Base-by-base conservation (phyloP, 345 rosid genomes). In the Turritis glabra region DNA sequence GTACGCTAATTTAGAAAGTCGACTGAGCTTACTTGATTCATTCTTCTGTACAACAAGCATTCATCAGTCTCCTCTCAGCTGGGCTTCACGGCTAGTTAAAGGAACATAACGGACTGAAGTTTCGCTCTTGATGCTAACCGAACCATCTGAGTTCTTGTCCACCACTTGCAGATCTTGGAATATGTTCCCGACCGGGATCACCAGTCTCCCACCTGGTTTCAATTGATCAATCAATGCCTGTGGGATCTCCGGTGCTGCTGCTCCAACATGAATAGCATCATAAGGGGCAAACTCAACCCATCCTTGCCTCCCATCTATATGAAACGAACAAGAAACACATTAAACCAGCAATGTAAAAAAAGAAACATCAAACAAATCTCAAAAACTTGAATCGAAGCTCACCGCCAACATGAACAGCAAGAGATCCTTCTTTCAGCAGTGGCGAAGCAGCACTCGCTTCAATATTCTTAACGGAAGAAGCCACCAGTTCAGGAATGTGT, bases 211-310 rank as follows among this genome's bases (percentile, higher is more conserved):
- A 46, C 99, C 98, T 0, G 98, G 94, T 78, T 92, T 95, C 81
- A 95, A 69, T 53, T 95, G 98, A 70, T 92, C 90, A 43, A 95
- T 77, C 29, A 95, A 94, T 10, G 96, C 65, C 74, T 83, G 77
- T 3, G 98, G 99, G 43, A 95, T 90, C 78, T 95, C 94, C 0
- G 85, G 80, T 60, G 98, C 98, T n/a, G 99, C 99, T 14, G 99
- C 99, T 33, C 99, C 99, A 2, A 95, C 99, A 58, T 96, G 97
- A 35, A 92, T 92, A 18, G 97, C 98, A 83, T 96, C 97, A 71
- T 92, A 96, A 5, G 91, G 95, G 2, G 96, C 91, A 80, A 82
- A 85, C 84, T 88, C 97, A 17, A 89, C 84, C 96, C 96, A 89
- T n/a, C 99, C 99, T 85, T 82, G 61, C 71, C 98, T 89, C 64